Evolutionary conservation across 2,329 filamentous ascomycete species (phyloP).

Genomic region (Colletotrichum liaoningense): DNA sequence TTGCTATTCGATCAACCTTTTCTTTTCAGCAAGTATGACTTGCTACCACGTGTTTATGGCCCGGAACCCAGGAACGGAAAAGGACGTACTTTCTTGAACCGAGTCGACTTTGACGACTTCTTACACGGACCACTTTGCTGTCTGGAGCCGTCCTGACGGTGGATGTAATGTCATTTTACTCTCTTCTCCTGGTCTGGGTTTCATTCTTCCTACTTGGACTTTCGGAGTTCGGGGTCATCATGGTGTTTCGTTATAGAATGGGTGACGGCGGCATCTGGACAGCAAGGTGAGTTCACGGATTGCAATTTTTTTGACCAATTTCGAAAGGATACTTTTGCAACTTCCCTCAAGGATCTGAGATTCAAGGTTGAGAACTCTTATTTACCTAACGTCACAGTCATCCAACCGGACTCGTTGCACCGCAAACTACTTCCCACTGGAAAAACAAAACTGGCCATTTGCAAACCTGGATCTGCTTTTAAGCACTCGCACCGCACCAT

Average conservation of each 20-base stretch:
- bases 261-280: conserved; percentile 34
- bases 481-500: conserved; percentile 5
- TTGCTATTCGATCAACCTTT: conserved; percentile 29
- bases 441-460: neutral
- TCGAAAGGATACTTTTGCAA: conserved; percentile 1
- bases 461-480: neutral
- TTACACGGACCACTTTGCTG: conserved; percentile 34
- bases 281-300: conserved; percentile 37
- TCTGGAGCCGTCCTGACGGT: conserved; percentile 29
- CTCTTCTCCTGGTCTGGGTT: conserved; percentile 33
- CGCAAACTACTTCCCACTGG: conserved; percentile 7
- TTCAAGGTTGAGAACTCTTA: neutral
- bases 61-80: conserved; percentile 34
- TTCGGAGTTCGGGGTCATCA: conserved; percentile 34
- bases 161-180: conserved; percentile 32
- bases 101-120: conserved; percentile 19
- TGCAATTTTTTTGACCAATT: conserved; percentile 32
- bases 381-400: conserved; percentile 17
- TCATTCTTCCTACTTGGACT: conserved; percentile 31
- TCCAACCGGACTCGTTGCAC: conserved; percentile 6
- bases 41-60: conserved; percentile 29
- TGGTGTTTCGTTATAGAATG: conserved; percentile 32
- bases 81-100: conserved; percentile 18
- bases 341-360: neutral
- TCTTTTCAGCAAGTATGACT: conserved; percentile 27